Base-by-base conservation (phyloP, 2,329 filamentous ascomycete genomes). In the Aspergillus thermomutatus region DNA sequence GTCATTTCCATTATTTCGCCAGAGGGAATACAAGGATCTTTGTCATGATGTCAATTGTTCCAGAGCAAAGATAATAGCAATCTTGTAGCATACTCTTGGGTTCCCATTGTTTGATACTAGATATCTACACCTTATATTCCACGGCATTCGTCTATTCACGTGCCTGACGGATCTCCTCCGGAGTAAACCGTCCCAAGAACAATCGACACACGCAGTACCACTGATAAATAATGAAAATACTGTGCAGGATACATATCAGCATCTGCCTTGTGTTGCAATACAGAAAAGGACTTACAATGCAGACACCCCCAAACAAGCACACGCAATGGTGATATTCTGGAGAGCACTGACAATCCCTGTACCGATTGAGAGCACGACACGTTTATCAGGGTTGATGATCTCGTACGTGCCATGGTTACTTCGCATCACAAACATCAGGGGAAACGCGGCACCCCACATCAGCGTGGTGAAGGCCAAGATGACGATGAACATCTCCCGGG, bases 201-300 rank as follows among this genome's bases (percentile, higher is more conserved):
- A 56, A 43, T n/a, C n/a, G 49, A 31, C 41, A 43, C 11, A 34
- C 26, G 43, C 43, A 56, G 41, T 45, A 56, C 54, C 49, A 56
- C 31, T 56, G 31, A 23, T 8, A 21, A n/a, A 52, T 8, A 21
- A 46, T 21, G 17, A 45, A 45, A 11, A 45, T 41, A 19, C 37
- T 41, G 28, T 11, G 9, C 4, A 7, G 17, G 17, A 41, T 41
- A 41, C 4, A 14, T 19, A 19, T 41, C 37, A 41, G 37, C n/a
- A 6, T 41, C 17, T 4, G 28, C 28, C 27, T 31, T 9, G 28
- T 31, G 28, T 31, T 4, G 28, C 25, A 11, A 31, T 4, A n/a
- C n/a, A 31, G 9, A 31, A 31, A 10, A 31, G 9, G 11, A 41
- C 37, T 19, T n/a, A 41, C 37, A 41, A 19, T n/a, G 37, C 17